A percentile compares a stretch with the other conserved stretches of the same genome.
Conservation (phyloP, 164 flowering plant species). For the Vitis vinifera region ASM3070453v1 NC_081815.1:19468001-19468500, state of each 20-base stretch:
- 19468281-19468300: slow-evolving; percentile 26
- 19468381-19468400: too few species aligned
- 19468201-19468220: slow-evolving; percentile 26
- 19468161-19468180: slow-evolving; percentile 24
- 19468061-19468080: background rate
- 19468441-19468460: slow-evolving; percentile 37
- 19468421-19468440: slow-evolving; percentile 35
- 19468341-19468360: slow-evolving; percentile 8
- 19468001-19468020: too few species aligned
- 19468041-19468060: background rate
- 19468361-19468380: background rate
- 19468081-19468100: too few species aligned
- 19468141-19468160: slow-evolving; percentile 26
- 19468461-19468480: slow-evolving; percentile 27
- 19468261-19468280: slow-evolving; percentile 17
- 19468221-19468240: slow-evolving; percentile 13
- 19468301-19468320: slow-evolving; percentile 38
- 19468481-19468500: slow-evolving; percentile 14
- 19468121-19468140: slow-evolving; percentile 30
- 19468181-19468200: slow-evolving; percentile 27
- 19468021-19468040: too few species aligned
- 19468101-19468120: slow-evolving; percentile 34
- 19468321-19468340: slow-evolving; percentile 43
- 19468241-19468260: slow-evolving; percentile 22
- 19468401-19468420: background rate